A percentile compares a stretch with the other conserved stretches of the same genome.
Evolutionary conservation across 345 rosid genomes (phyloP).

Genomic region (Pugionium dolabratum): DNA sequence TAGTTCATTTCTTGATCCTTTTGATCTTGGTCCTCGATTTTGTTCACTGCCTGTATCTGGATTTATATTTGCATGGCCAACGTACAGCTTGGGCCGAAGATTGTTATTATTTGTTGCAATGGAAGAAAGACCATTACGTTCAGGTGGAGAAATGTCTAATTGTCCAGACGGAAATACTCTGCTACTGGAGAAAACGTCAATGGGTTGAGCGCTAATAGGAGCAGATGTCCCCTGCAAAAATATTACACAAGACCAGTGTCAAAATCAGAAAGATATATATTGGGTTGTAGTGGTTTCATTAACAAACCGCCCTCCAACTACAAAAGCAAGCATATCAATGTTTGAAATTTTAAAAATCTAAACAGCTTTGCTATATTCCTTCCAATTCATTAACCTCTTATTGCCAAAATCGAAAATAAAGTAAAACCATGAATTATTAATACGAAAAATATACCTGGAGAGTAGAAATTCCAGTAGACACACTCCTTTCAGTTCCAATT

Average conservation of each 20-base stretch:
- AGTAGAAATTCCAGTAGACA: constrained; percentile 45
- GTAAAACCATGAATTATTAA: background rate
- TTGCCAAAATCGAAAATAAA: background rate
- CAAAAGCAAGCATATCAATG: background rate
- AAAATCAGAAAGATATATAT: background rate
- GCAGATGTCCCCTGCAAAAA: constrained; percentile 58
- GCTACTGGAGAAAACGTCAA: constrained; percentile 48
- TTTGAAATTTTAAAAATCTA: background rate
- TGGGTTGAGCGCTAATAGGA: constrained; percentile 48
- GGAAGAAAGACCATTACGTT: constrained; percentile 47
- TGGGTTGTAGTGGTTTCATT: background rate
- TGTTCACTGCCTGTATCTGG: constrained; percentile 56
- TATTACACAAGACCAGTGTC: constrained; percentile 25
- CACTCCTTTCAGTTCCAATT: constrained; percentile 43
- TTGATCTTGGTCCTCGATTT: constrained; percentile 66
- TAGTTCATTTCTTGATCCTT: constrained; percentile 53
- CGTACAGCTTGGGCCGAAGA: constrained; percentile 49
- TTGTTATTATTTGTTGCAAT: constrained; percentile 51
- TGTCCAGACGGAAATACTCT: constrained; percentile 53
- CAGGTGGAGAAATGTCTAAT: constrained; percentile 45
- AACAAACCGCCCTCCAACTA: constrained; percentile 10
- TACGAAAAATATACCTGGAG: constrained; percentile 50
- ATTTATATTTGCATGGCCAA: constrained; percentile 43
- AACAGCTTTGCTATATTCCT: background rate
- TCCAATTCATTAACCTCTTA: background rate